phyloP scores from a whole-genome alignment of 139 green algal species.

The Chlorella sp. region DNA sequence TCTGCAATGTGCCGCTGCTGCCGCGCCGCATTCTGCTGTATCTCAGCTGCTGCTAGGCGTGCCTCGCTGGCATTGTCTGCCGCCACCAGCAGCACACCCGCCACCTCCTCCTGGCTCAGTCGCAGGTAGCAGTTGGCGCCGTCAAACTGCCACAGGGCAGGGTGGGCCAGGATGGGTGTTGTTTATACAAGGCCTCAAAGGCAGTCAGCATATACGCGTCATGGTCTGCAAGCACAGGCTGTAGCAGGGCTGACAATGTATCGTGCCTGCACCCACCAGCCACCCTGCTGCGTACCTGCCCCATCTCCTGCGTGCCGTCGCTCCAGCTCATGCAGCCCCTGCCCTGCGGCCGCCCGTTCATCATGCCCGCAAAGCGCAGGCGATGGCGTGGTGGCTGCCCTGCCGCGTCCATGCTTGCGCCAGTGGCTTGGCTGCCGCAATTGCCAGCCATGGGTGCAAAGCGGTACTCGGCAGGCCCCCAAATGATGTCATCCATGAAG shows the following conservation, averaged over 20 bases:
- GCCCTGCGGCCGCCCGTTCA: constrained; percentile 17
- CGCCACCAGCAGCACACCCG: constrained; percentile 17
- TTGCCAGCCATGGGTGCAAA: neutral
- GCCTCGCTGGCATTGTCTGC: neutral
- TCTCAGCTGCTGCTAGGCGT: neutral
- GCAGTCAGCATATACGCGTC: no score
- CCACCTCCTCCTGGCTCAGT: neutral
- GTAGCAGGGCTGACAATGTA: no score
- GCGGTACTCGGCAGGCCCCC: neutral
- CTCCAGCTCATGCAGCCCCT: constrained; percentile 12
- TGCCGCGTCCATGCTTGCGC: no score
- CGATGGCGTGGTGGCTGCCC: neutral
- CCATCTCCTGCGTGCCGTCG: constrained; percentile 1
- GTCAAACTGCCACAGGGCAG: constrained; percentile 15
- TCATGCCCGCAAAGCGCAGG: neutral
- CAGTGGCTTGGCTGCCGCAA: no score
- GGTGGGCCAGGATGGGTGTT: no score
- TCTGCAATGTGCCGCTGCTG: constrained; percentile 2
- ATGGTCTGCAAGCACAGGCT: no score
- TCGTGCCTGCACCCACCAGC: neutral
- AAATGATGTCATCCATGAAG: constrained; percentile 22
- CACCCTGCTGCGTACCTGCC: neutral
- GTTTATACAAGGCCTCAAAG: no score
- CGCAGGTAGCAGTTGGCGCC: neutral
- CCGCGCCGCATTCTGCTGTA: neutral